Conservation (phyloP, 2,329 filamentous ascomycete genomes). For the Penicillium frequentans region DNA sequence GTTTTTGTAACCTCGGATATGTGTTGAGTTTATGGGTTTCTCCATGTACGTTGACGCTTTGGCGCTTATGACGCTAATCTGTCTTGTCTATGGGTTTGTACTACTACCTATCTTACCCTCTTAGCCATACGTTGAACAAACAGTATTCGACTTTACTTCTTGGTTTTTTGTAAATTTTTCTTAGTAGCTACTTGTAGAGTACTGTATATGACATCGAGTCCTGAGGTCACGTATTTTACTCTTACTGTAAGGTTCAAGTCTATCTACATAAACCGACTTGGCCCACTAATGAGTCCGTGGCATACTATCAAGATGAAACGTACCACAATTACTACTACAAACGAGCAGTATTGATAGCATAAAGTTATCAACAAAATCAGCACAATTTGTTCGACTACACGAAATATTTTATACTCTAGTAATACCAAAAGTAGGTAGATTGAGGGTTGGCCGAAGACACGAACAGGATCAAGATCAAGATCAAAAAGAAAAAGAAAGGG, state of each 20-base stretch:
- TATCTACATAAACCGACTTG: too few species aligned
- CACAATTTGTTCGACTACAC: neutral
- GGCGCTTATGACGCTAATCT: neutral
- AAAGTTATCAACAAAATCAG: neutral
- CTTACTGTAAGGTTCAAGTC: too few species aligned
- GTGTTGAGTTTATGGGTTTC: neutral
- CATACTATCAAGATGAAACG: too few species aligned
- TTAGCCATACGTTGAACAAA: slow-evolving; percentile 1
- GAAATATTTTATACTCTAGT: neutral
- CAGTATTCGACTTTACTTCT: neutral
- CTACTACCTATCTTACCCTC: neutral
- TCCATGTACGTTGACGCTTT: neutral
- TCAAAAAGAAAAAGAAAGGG: slow-evolving; percentile 12
- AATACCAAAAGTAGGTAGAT: neutral
- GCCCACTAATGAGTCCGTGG: too few species aligned
- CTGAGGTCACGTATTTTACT: too few species aligned
- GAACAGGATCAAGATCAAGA: neutral
- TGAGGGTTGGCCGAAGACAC: neutral
- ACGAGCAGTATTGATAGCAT: neutral
- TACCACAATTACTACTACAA: too few species aligned
- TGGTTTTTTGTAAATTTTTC: neutral
- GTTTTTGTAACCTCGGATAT: neutral
- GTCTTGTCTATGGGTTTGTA: slow-evolving; percentile 1
- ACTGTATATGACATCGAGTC: too few species aligned
- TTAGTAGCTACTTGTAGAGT: too few species aligned